Percentiles rank a stretch among this genome's conserved stretches.
phyloP scores from a whole-genome alignment of 352 stramenopile species.

The Pythium pectinolyticum region DNA sequence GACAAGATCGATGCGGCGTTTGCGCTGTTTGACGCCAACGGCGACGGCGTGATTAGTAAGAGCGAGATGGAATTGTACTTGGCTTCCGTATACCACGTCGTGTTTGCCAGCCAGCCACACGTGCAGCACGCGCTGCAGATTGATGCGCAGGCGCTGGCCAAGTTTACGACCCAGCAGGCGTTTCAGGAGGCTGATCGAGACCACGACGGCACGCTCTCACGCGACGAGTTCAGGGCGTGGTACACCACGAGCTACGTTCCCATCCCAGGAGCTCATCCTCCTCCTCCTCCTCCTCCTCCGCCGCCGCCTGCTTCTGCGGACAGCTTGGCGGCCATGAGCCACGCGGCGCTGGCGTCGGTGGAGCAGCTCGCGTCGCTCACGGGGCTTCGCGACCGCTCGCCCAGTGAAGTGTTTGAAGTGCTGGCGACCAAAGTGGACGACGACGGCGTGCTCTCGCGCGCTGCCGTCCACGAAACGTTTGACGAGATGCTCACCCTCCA shows the following conservation, averaged over 20 bases:
- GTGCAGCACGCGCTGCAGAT: slow-evolving; percentile 46
- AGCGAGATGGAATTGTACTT: slow-evolving; percentile 85
- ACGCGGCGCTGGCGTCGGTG: slow-evolving; percentile 44
- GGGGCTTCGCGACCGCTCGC: slow-evolving; percentile 46
- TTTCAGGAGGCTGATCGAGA: slow-evolving; percentile 90
- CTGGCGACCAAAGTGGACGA: slow-evolving; percentile 81
- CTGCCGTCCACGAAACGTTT: slow-evolving; percentile 72
- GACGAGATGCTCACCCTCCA: slow-evolving; percentile 48
- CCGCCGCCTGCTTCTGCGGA: background rate
- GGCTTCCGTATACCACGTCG: slow-evolving; percentile 20
- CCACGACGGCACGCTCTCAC: slow-evolving; percentile 66
- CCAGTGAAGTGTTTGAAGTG: slow-evolving; percentile 80
- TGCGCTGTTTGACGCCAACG: slow-evolving; percentile 79
- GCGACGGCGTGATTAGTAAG: slow-evolving; percentile 81
- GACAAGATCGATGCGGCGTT: slow-evolving; percentile 84
- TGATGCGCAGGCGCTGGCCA: slow-evolving; percentile 54
- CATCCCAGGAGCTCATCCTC: background rate
- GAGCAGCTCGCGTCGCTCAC: slow-evolving; percentile 62
- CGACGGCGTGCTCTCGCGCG: slow-evolving; percentile 70
- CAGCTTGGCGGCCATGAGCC: slow-evolving; percentile 22
- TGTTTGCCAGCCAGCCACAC: slow-evolving; percentile 26
- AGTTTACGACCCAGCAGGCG: slow-evolving; percentile 73
- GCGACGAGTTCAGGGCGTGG: slow-evolving; percentile 85
- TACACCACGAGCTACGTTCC: slow-evolving; percentile 36
- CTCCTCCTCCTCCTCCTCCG: background rate